Evolutionary conservation across 179 eudicot genomes (phyloP).

Genomic region (Beta corolliflora): DNA sequence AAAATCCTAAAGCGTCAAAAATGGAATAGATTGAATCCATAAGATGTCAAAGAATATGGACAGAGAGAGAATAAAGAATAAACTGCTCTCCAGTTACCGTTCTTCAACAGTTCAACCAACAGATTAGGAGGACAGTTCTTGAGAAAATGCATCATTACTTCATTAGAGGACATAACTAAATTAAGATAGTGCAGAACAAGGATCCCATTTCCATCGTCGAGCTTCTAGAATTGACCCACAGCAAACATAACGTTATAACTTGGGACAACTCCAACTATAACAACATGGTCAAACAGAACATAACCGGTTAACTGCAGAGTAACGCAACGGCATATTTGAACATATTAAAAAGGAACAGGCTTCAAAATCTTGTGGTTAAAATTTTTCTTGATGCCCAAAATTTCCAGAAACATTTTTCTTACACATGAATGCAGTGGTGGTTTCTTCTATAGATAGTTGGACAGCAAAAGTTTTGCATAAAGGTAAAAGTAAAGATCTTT

Average conservation of each 20-base stretch:
- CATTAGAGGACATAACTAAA: neutral
- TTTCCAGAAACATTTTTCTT: neutral
- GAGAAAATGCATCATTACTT: neutral
- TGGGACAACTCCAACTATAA: neutral
- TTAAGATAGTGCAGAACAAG: neutral
- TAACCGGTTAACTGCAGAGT: neutral
- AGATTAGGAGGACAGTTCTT: neutral
- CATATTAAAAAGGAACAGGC: neutral
- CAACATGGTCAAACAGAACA: neutral
- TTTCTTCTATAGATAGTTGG: neutral
- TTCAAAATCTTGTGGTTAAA: neutral
- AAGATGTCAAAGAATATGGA: neutral
- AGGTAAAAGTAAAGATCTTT: neutral
- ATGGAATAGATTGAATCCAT: constrained; percentile 4
- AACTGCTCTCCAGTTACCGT: neutral
- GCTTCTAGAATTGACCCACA: constrained; percentile 1
- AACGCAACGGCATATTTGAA: neutral
- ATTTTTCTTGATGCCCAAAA: neutral
- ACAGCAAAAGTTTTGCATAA: neutral
- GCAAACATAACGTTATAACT: neutral
- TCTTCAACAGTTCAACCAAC: neutral
- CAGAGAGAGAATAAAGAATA: neutral
- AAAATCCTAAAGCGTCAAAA: constrained; percentile 55
- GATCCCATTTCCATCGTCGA: neutral
- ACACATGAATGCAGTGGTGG: neutral